Evolutionary conservation across 306 rosid species (phyloP), one percentile per base, ranked within the genome.

Genomic region (Urtica urens): DNA sequence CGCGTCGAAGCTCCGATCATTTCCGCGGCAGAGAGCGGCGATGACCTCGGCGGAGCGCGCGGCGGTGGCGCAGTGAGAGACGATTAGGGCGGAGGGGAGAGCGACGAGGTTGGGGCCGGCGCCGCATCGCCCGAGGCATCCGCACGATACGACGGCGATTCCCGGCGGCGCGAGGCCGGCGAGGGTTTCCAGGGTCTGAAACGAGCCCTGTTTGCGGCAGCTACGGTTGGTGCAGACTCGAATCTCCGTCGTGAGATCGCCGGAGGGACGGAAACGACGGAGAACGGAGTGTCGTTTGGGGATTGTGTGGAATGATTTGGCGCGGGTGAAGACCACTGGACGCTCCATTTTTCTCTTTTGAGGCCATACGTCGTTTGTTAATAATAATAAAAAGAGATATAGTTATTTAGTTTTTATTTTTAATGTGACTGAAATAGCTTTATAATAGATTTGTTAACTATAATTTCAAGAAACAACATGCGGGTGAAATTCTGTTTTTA

Each of bases 161-260:
- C 60, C 65, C 0, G 90, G 80, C 23, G 93, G 88, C 38, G 90
- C 81, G 3, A 88, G 66, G 23, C 63, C 72, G 43, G 60, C 56
- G 58, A 88, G 77, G 33, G 72, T 74, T 52, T 81, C 83, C 6
- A 88, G 79, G 48, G 86, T 76, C 59, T 78, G 80, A 42, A 81
- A 55, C 12, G 96, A 83, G 8, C 95, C 96, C 50, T 83, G 95
- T 27, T 60, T 73, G 2, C 96, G 90, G 75, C 93, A 83, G 28
- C 73, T 72, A 19, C 93, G 84, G 70, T 83, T 88, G 13, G 90
- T 76, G 70, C 96, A 88, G 2, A 88, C 93, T 13, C 86, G 75
- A 53, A 88, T 70, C 67, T 83, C 95, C 38, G 49, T 46, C 18
- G 45, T 29, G 23, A 23, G 23, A 1, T 44, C 50, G 15, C 10